Conservation (phyloP, 2,329 filamentous ascomycete genomes). For the Aspergillus brasiliensis region DNA sequence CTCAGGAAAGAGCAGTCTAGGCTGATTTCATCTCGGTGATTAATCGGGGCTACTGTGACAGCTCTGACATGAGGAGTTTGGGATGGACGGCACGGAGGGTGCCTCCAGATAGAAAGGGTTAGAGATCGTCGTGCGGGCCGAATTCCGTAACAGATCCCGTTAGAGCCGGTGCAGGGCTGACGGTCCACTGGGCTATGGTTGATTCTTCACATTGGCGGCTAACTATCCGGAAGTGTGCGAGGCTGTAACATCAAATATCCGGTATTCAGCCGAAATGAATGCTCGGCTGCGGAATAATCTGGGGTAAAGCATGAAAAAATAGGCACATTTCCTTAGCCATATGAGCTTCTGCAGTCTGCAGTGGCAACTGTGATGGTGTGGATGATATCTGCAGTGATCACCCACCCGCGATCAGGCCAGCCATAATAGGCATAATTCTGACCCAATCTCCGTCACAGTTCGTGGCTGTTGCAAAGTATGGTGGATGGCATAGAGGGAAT, state of each 20-base stretch:
- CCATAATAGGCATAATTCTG: no score
- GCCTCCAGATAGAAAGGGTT: neutral
- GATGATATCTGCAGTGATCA: neutral
- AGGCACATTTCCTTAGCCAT: neutral
- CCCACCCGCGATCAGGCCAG: neutral
- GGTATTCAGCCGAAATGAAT: neutral
- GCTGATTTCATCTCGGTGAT: neutral
- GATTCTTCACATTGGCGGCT: neutral
- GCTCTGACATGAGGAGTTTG: neutral
- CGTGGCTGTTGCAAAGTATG: no score
- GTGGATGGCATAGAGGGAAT: no score
- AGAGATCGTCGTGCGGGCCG: slow-evolving; percentile 3
- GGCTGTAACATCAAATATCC: neutral
- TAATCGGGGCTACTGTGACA: neutral
- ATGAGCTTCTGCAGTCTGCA: neutral
- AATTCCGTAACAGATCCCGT: slow-evolving; percentile 4
- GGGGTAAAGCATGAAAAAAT: neutral
- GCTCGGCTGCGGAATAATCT: neutral
- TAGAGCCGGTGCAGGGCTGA: neutral
- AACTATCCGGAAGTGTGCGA: neutral
- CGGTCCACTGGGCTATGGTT: neutral
- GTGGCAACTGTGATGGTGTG: no score
- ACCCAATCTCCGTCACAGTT: no score
- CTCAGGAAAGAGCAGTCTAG: neutral
- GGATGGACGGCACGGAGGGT: neutral